phyloP scores from a whole-genome alignment of 345 rosid genomes.

The Bruguiera parviflora region DNA sequence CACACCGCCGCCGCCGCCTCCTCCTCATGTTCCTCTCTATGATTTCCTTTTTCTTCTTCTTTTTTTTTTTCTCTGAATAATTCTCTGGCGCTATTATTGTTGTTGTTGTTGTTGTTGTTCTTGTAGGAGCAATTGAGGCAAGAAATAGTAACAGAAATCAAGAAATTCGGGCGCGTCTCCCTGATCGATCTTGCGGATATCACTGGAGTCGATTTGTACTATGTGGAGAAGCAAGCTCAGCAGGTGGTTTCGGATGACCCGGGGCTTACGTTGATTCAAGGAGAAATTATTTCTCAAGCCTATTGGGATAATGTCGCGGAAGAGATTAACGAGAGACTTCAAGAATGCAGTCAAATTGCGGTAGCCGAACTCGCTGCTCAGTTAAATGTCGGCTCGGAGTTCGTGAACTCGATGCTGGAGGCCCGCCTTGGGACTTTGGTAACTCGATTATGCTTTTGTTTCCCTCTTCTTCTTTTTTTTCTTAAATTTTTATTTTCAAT shows the following conservation, averaged over 20 bases:
- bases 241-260: constrained; percentile 51
- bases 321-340: constrained; percentile 94
- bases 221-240: constrained; percentile 92
- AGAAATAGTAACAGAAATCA: constrained; percentile 60
- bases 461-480: neutral
- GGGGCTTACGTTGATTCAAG: constrained; percentile 61
- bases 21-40: neutral
- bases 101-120: constrained; percentile 8
- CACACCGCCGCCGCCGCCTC: neutral
- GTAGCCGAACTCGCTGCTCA: constrained; percentile 85
- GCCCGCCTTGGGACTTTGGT: constrained; percentile 91
- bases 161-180: constrained; percentile 74
- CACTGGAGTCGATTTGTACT: constrained; percentile 81
- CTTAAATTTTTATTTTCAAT: neutral
- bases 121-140: constrained; percentile 74
- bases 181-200: constrained; percentile 81
- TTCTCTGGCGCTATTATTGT: neutral
- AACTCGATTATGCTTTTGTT: constrained; percentile 18
- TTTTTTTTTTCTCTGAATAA: constrained; percentile 7
- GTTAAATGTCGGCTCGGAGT: constrained; percentile 81
- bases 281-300: constrained; percentile 83
- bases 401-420: constrained; percentile 74
- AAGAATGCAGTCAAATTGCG: constrained; percentile 91
- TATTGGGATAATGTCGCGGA: constrained; percentile 94
- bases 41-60: neutral